phyloP scores from a whole-genome alignment of 2,329 filamentous ascomycete species.

The Cryphonectria carpinicola region DNA sequence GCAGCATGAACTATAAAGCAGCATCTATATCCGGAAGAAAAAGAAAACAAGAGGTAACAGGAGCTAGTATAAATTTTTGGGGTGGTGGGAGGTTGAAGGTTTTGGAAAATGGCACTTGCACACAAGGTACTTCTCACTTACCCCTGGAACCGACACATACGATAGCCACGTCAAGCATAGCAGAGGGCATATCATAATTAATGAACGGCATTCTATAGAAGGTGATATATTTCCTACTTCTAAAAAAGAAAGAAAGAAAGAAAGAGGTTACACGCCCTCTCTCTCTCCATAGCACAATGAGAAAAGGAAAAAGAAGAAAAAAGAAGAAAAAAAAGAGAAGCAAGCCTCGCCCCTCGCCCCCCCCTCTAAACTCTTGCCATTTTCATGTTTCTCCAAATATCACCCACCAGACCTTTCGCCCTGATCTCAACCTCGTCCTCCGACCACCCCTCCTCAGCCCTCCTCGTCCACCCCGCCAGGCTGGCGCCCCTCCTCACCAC shows the following conservation, averaged over 20 bases:
- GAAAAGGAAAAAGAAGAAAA: background rate
- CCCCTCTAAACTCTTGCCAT: too few species aligned
- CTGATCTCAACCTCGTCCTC: background rate
- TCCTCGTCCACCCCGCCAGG: background rate
- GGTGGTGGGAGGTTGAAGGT: too few species aligned
- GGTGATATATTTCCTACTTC: background rate
- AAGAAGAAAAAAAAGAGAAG: background rate
- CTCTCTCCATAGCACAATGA: background rate
- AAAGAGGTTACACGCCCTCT: background rate
- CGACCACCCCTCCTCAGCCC: background rate
- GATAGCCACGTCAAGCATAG: background rate
- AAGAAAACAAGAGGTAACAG: background rate
- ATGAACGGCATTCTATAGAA: background rate
- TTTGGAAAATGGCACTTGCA: too few species aligned
- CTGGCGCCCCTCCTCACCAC: background rate
- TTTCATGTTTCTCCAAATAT: background rate
- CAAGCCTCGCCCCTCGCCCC: too few species aligned
- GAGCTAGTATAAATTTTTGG: background rate
- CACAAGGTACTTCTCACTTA: too few species aligned
- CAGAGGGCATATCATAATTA: background rate
- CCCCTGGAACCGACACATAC: background rate
- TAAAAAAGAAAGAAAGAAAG: too few species aligned
- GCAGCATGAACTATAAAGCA: slow-evolving; percentile 1
- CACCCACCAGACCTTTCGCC: background rate
- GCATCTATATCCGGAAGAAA: background rate